Percentiles rank a stretch among this genome's conserved stretches.
Conservation (phyloP, 805 yeast species). For the Myxozyma melibiosi region DNA sequence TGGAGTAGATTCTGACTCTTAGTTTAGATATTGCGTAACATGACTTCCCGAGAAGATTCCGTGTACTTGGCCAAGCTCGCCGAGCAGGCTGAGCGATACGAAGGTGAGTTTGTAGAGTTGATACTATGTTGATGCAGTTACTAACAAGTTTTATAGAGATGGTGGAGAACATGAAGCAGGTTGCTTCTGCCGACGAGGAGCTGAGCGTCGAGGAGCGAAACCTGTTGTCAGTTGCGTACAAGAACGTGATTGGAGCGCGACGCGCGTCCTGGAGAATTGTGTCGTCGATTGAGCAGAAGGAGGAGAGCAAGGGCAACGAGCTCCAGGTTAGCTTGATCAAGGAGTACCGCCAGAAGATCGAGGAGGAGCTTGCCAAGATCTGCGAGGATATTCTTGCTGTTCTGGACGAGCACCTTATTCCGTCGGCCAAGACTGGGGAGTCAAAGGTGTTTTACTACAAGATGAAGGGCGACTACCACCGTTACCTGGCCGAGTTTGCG, state of each 20-base stretch:
- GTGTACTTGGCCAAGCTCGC: conserved; percentile 97
- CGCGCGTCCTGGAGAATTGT: conserved; percentile 99
- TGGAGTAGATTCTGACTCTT: neutral
- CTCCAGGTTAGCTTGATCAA: conserved; percentile 86
- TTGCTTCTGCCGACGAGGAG: conserved; percentile 94
- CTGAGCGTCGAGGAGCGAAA: conserved; percentile 97
- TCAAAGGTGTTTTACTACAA: conserved; percentile 97
- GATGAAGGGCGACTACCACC: conserved; percentile 99
- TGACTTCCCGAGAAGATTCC: conserved; percentile 65
- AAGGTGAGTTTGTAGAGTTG: conserved; percentile 82
- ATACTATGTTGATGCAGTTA: neutral
- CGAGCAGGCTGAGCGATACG: conserved; percentile 99
- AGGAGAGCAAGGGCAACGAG: conserved; percentile 93
- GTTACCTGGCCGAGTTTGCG: conserved; percentile 97
- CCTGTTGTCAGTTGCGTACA: conserved; percentile 94
- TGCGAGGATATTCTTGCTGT: conserved; percentile 92
- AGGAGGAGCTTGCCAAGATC: conserved; percentile 85
- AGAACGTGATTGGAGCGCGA: conserved; percentile 97
- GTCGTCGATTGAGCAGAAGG: conserved; percentile 96
- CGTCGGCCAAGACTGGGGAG: conserved; percentile 94
- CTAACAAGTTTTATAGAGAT: conserved; percentile 34
- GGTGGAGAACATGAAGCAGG: conserved; percentile 96
- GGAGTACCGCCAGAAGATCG: conserved; percentile 93
- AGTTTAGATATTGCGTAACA: neutral
- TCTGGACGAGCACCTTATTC: conserved; percentile 84